Evolutionary conservation across 2,329 filamentous ascomycete genomes (phyloP).

Genomic region (Orbilia blumenaviensis): DNA sequence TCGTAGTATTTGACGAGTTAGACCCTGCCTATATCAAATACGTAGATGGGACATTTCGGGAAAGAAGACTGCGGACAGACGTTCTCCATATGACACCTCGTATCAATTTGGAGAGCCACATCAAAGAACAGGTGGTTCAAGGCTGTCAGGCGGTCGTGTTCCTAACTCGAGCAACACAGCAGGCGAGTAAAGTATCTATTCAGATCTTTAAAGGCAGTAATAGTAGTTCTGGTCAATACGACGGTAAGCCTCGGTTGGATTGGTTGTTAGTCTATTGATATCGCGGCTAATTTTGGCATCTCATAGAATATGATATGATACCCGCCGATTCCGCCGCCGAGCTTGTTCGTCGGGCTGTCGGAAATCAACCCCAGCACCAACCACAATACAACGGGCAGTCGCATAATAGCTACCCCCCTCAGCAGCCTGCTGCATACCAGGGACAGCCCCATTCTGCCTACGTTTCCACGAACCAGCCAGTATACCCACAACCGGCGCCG

Average conservation of each 20-base stretch:
- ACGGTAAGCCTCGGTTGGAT: conserved; percentile 64
- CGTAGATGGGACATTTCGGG: conserved; percentile 79
- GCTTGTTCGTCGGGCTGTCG: conserved; percentile 73
- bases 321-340: conserved; percentile 81
- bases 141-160: conserved; percentile 86
- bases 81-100: conserved; percentile 81
- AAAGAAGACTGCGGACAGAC: conserved; percentile 76
- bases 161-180: conserved; percentile 75
- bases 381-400: conserved; percentile 59
- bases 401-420: conserved; percentile 59
- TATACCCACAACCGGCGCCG: conserved; percentile 59
- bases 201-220: conserved; percentile 84
- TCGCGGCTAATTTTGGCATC: conserved; percentile 21
- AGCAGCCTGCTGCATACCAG: conserved; percentile 55
- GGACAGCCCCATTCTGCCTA: conserved; percentile 55
- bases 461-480: conserved; percentile 57
- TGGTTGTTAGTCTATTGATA: conserved; percentile 46
- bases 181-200: conserved; percentile 76
- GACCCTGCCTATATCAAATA: conserved; percentile 69
- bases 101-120: conserved; percentile 78
- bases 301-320: conserved; percentile 79
- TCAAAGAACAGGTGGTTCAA: conserved; percentile 85
- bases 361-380: conserved; percentile 62
- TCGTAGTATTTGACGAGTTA: conserved; percentile 52
- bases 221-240: conserved; percentile 75